Percentiles rank a stretch among this genome's conserved stretches.
Conservation (phyloP, 768 basidiomycete species). For the Rhizopogon roseolus region DNA sequence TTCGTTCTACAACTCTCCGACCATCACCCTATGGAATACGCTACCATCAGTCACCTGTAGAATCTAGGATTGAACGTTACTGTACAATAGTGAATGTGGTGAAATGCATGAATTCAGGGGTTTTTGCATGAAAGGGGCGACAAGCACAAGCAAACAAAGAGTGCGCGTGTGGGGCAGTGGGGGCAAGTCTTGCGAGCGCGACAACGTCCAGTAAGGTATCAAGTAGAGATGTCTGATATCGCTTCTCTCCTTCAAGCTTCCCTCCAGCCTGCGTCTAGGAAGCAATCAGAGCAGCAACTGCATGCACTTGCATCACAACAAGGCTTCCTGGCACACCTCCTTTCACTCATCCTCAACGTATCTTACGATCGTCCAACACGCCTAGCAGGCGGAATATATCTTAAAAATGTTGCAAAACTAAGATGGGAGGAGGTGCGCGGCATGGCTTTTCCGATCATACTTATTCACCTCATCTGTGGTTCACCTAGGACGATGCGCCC, state of each 20-base stretch:
- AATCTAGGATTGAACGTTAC: no score
- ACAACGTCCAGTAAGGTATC: background rate
- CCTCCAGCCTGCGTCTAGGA: slow-evolving; percentile 61
- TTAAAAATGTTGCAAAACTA: slow-evolving; percentile 86
- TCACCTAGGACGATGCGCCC: slow-evolving; percentile 62
- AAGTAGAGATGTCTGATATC: slow-evolving; percentile 54
- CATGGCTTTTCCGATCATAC: background rate
- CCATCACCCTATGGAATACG: no score
- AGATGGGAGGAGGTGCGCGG: slow-evolving; percentile 82
- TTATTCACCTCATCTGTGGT: slow-evolving; percentile 1
- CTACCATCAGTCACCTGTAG: no score
- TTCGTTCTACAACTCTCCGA: no score
- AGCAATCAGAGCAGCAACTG: slow-evolving; percentile 80
- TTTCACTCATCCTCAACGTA: slow-evolving; percentile 70
- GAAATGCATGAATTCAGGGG: no score
- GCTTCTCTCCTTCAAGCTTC: slow-evolving; percentile 69
- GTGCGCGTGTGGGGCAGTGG: no score
- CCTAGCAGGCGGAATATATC: slow-evolving; percentile 83
- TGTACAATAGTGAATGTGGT: no score
- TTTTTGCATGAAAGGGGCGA: no score
- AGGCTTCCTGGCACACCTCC: slow-evolving; percentile 76
- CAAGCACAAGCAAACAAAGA: no score
- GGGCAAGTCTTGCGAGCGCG: background rate
- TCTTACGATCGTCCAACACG: slow-evolving; percentile 64
- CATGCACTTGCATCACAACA: slow-evolving; percentile 59